Base-by-base conservation (phyloP, 2,329 filamentous ascomycete species). In the Trichoderma harzianum region DNA sequence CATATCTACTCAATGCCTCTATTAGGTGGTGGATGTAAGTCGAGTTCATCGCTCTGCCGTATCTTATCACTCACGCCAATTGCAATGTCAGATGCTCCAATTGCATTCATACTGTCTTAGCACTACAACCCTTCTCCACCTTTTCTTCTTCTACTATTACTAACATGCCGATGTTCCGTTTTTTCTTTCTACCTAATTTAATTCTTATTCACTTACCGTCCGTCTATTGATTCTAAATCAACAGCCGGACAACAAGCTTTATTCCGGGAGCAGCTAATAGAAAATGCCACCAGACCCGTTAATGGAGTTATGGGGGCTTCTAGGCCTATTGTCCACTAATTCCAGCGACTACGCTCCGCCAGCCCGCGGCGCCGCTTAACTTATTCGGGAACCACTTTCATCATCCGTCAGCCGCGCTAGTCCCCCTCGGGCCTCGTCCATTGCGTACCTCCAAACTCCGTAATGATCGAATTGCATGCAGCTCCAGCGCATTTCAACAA, bases 391-490 rank as follows among this genome's bases (percentile, higher is more conserved):
- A 69, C 30, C 16, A 61, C 66, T 34, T 60, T 32, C 34, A 47
- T 32, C 55, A 60, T 26, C 36, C 7, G 7, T 28, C 12, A 18
- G 55, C 36, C 5, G 32, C 66, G 14, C 66, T 69, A 69, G 51
- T 51, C 66, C 36, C 4, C 26, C 58, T 69, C n/a, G 66, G 64
- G 16, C 0, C 0, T 43, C 63, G 18, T 12, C 55, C 34, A 58
- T 43, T 67, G 64, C 64, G 64, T 57, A 57, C 30, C 64, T 67
- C 36, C 65, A 61, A 69, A 69, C 57, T 69, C 57, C 66, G 66
- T 55, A 57, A 55, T 26, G 63, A 57, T 66, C n/a, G 47, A 32
- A 61, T 61, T 36, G 66, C 47, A 67, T 63, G n/a, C 60, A 63
- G 60, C 60, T 63, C 60, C 60, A 67, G 32, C 57, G 66, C 66